These are phyloP conservation scores for Geosmithia morbida DNA, from an alignment of 2,329 filamentous ascomycete genomes.

Conservation along the genomic window DNA sequence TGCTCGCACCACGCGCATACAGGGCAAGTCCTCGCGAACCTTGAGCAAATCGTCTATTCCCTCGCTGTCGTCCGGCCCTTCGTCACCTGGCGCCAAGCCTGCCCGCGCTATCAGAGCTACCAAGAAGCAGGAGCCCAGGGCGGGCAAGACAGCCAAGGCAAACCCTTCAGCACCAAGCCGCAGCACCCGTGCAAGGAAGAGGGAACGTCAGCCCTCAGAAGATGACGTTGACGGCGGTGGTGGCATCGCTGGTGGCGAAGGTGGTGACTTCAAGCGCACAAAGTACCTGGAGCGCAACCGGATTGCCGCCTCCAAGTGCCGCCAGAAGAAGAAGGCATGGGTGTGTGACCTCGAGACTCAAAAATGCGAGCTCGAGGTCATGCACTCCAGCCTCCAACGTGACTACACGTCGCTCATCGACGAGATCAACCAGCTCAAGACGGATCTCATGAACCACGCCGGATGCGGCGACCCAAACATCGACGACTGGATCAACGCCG, in stretches of 20 bases:
- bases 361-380: conserved; percentile 25
- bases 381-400: conserved; percentile 25
- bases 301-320: conserved; percentile 59
- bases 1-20: conserved; percentile 3
- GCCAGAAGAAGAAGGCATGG: conserved; percentile 49
- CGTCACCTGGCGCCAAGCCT: conserved; percentile 1
- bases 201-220: conserved; percentile 12
- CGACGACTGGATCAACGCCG: conserved; percentile 35
- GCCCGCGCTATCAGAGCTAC: conserved; percentile 1
- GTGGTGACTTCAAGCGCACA: conserved; percentile 28
- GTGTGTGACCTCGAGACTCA: conserved; percentile 32
- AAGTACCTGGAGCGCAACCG: conserved; percentile 57
- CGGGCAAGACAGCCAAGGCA: conserved; percentile 1
- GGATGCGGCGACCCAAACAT: conserved; percentile 37
- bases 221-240: neutral
- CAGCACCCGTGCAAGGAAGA: neutral
- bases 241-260: conserved; percentile 8
- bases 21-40: conserved; percentile 6
- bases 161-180: neutral
- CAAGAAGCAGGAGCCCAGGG: conserved; percentile 1
- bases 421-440: conserved; percentile 32
- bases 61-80: conserved; percentile 1
- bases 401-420: conserved; percentile 26
- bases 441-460: conserved; percentile 35
- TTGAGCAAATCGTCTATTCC: conserved; percentile 4